Percentiles rank a stretch among this genome's conserved stretches.
These are phyloP conservation scores for Diaporthe nobilis DNA, from an alignment of 2,329 filamentous ascomycete species.

Conservation along the genomic window DNA sequence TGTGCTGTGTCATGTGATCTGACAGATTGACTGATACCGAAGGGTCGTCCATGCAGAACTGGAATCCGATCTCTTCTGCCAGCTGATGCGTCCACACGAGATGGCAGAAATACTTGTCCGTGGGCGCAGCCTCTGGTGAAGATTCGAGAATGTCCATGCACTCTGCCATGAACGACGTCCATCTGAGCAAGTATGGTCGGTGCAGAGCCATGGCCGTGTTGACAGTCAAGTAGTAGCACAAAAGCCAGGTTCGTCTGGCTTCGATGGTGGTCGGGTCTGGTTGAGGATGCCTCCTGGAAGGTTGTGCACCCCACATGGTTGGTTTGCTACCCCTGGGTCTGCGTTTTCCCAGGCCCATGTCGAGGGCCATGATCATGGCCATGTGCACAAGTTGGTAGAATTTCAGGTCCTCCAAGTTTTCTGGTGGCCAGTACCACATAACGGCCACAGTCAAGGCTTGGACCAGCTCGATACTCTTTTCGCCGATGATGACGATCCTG, in stretches of 20 bases:
- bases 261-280: constrained; percentile 69
- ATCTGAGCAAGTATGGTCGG: constrained; percentile 71
- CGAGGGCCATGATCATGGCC: constrained; percentile 85
- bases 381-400: constrained; percentile 91
- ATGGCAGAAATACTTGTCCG: constrained; percentile 71
- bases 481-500: constrained; percentile 79
- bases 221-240: constrained; percentile 70
- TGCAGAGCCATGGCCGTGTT: constrained; percentile 74
- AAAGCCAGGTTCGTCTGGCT: constrained; percentile 70
- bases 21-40: constrained; percentile 66
- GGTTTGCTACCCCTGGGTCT: constrained; percentile 55
- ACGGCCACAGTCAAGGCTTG: constrained; percentile 82
- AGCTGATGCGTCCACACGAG: constrained; percentile 73
- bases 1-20: constrained; percentile 75
- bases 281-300: constrained; percentile 57
- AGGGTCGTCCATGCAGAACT: constrained; percentile 78
- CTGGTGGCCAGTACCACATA: constrained; percentile 89
- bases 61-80: constrained; percentile 76
- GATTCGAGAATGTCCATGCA: constrained; percentile 69
- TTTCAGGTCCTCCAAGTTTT: constrained; percentile 87
- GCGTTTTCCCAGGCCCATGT: constrained; percentile 77
- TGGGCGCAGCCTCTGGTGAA: constrained; percentile 67
- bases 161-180: constrained; percentile 73
- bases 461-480: constrained; percentile 87
- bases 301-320: constrained; percentile 57